Conservation (phyloP, 805 yeast genomes). For the Yarrowia deformans region DNA sequence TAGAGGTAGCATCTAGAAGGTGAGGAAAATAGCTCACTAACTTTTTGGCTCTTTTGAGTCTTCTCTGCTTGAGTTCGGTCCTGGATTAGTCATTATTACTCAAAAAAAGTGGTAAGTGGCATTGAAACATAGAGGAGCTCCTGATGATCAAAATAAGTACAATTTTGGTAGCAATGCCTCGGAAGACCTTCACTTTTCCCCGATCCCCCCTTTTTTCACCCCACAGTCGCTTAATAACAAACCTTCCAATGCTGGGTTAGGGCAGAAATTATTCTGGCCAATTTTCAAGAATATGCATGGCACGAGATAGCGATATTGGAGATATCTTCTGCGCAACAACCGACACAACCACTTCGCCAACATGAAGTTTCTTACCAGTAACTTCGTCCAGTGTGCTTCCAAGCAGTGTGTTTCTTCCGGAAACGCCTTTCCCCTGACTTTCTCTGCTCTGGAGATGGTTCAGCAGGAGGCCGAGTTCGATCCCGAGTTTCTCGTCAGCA, state of each 20-base stretch:
- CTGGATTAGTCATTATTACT: too few relatives aligned
- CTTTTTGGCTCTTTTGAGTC: too few relatives aligned
- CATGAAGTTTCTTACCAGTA: constrained; percentile 95
- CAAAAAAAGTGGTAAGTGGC: too few relatives aligned
- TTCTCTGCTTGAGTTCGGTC: too few relatives aligned
- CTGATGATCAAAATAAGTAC: not conserved
- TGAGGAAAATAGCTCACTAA: too few relatives aligned
- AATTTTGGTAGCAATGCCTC: not conserved
- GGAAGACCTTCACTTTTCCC: too few relatives aligned
- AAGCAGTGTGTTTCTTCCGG: constrained; percentile 76
- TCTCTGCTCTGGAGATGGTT: constrained; percentile 70
- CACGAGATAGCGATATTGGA: constrained; percentile 15
- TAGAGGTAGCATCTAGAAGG: too few relatives aligned
- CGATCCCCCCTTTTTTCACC: not conserved
- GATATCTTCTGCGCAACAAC: not conserved
- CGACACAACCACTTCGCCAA: not conserved
- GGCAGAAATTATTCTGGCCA: constrained; percentile 32
- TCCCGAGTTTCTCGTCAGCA: constrained; percentile 76
- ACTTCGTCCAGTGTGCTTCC: constrained; percentile 93
- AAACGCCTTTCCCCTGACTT: constrained; percentile 81
- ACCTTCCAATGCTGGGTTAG: constrained; percentile 15
- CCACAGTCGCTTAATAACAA: constrained; percentile 10
- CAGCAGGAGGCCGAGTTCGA: constrained; percentile 82
- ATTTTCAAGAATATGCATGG: constrained; percentile 16
- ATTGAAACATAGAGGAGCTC: not conserved